A percentile compares a stretch with the other conserved stretches of the same genome.
phyloP scores from a whole-genome alignment of 192 early-diverging fungal genomes.

The Cetraspora pellucida region DNA sequence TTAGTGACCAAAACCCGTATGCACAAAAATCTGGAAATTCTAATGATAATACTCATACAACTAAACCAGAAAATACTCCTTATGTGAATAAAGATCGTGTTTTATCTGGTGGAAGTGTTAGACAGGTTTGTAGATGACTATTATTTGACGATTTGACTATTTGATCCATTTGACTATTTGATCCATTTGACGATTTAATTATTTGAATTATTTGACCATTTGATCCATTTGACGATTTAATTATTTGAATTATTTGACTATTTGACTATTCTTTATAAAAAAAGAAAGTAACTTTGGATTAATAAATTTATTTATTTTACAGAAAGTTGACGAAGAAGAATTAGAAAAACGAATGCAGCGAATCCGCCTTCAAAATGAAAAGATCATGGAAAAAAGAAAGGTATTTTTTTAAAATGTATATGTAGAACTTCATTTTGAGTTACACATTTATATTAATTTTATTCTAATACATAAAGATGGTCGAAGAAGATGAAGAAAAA shows the following conservation, averaged over 20 bases:
- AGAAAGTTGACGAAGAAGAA: conserved; percentile 26
- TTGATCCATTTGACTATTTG: neutral
- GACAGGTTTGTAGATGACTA: neutral
- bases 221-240: too few relatives aligned
- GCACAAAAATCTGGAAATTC: neutral
- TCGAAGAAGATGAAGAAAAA: conserved; percentile 22
- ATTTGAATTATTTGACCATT: too few relatives aligned
- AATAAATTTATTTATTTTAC: neutral
- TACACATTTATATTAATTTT: neutral
- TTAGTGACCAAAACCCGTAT: neutral
- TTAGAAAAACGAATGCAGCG: neutral
- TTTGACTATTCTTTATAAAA: too few relatives aligned
- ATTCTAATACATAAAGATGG: conserved; percentile 1
- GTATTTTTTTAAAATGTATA: neutral
- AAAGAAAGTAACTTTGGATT: too few relatives aligned
- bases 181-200: too few relatives aligned
- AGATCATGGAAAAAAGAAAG: conserved; percentile 13
- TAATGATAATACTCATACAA: conserved; percentile 12
- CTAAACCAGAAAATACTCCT: neutral
- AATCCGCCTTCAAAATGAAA: conserved; percentile 16
- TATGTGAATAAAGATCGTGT: conserved; percentile 29
- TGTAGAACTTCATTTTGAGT: neutral
- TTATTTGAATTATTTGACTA: too few relatives aligned
- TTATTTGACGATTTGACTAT: neutral
- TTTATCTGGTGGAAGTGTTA: neutral